Base-by-base conservation (phyloP, 129 eudicot species). In the sunflower (Helianthus annuus) region DNA sequence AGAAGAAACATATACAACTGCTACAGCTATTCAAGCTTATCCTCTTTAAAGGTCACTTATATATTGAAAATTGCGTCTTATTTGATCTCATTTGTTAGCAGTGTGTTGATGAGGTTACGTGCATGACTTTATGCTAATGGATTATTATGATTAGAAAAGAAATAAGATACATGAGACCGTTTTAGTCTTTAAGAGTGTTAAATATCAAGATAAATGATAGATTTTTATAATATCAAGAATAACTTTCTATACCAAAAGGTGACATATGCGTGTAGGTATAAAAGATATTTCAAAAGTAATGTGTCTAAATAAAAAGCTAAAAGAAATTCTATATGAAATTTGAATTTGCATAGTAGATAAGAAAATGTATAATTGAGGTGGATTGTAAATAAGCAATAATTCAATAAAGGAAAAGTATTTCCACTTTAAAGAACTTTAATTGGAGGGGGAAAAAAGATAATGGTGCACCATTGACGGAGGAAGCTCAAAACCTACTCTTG, bases 361-460 rank as follows among this genome's bases (percentile, higher is more conserved):
- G 13, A 45, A 34, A 51, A 69, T 4, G 13, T 4, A 69, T 38
- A 36, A 11, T 38, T 52, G 22, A 36, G 52, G 52, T 70, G 53
- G 64, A 54, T 54, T 46, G 45, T 45, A 61, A 73, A 72, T 60
- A 51, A 0, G 39, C 52, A 73, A 73, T 73, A 36, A 63, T 46
- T 60, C 8, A 11, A 46, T 48, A 48, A 59, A 72, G 69, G 39
- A 34, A 73, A 62, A 63, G 36, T 53, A 62, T 17, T 55, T 70
- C 78, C 64, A 64, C 71, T 52, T 36, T 36, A 62, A 52, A 17
- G 14, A 48, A 48, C 69, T 73, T 39, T 74, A 39, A 66, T 64
- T 74, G 71, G 78, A 64, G 52, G 54, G 7, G 17, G 12, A 73
- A 62, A 48, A 27, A 73, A 48, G 77, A 73, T 17, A 62, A 64